Percentiles rank a stretch among this genome's conserved stretches.
These are phyloP conservation scores for Paramyrothecium roridum DNA, from an alignment of 2,329 filamentous ascomycete genomes.

Conservation along the genomic window DNA sequence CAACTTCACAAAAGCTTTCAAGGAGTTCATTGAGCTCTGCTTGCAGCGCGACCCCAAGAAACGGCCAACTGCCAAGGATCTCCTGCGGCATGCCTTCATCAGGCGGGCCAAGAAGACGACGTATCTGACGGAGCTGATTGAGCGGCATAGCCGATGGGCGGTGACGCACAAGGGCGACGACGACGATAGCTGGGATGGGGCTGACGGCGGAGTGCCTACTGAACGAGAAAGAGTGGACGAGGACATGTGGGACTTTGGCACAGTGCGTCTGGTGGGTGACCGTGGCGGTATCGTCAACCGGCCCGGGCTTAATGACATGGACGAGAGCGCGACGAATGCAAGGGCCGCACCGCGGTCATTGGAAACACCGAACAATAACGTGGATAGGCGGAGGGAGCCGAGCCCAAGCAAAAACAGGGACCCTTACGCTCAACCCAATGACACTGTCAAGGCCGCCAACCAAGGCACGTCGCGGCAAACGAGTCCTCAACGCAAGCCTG, in stretches of 20 bases:
- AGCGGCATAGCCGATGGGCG: slow-evolving; percentile 83
- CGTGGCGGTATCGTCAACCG: slow-evolving; percentile 54
- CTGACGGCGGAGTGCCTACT: slow-evolving; percentile 47
- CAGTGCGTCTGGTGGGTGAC: slow-evolving; percentile 76
- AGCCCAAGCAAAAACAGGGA: slow-evolving; percentile 52
- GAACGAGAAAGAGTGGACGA: slow-evolving; percentile 63
- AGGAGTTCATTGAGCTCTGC: slow-evolving; percentile 81
- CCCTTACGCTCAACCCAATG: slow-evolving; percentile 40
- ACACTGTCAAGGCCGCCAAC: slow-evolving; percentile 53
- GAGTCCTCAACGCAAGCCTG: slow-evolving; percentile 59
- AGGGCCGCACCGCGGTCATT: slow-evolving; percentile 52
- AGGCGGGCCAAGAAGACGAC: slow-evolving; percentile 89
- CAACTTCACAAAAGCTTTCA: slow-evolving; percentile 78
- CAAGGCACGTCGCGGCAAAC: slow-evolving; percentile 50
- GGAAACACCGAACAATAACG: slow-evolving; percentile 48
- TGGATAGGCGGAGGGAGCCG: slow-evolving; percentile 45
- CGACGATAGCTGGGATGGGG: slow-evolving; percentile 57
- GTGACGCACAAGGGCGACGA: slow-evolving; percentile 72
- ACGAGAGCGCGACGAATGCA: slow-evolving; percentile 77
- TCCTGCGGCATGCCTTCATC: slow-evolving; percentile 88
- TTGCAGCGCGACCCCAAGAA: slow-evolving; percentile 86
- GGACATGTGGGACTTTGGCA: slow-evolving; percentile 98
- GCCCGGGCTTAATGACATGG: slow-evolving; percentile 67
- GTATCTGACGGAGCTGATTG: slow-evolving; percentile 95
- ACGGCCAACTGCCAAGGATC: slow-evolving; percentile 78